These are phyloP conservation scores for Orbilia javanica DNA, from an alignment of 2,329 filamentous ascomycete species.

Conservation along the genomic window DNA sequence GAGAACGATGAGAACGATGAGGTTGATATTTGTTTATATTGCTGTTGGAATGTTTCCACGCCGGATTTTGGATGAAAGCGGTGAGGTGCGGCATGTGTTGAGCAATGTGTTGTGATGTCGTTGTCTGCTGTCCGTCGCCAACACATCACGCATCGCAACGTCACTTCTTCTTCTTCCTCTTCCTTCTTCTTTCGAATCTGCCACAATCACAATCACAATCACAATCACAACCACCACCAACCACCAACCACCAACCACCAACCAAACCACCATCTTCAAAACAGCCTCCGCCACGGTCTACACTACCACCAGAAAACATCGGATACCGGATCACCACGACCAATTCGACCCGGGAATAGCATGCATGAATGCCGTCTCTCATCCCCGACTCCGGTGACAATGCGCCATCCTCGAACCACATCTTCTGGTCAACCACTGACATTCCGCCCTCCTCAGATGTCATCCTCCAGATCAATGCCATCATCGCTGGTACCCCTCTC, in stretches of 20 bases:
- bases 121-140: background rate
- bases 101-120: no score
- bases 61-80: no score
- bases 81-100: no score
- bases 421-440: slow-evolving; percentile 30
- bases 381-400: slow-evolving; percentile 54
- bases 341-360: slow-evolving; percentile 13
- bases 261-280: background rate
- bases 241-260: background rate
- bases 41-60: no score
- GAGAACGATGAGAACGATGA: no score
- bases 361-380: slow-evolving; percentile 58
- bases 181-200: background rate
- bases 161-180: slow-evolving; percentile 6
- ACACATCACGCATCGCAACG: background rate
- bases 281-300: background rate
- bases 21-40: no score
- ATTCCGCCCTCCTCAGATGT: slow-evolving; percentile 38
- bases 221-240: slow-evolving; percentile 1
- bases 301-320: background rate
- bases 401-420: slow-evolving; percentile 10
- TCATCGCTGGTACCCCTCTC: slow-evolving; percentile 50
- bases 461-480: slow-evolving; percentile 52
- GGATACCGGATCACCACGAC: background rate
- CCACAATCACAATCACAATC: background rate